Conservation (phyloP, 2,329 filamentous ascomycete species). For the Neonectria punicea region DNA sequence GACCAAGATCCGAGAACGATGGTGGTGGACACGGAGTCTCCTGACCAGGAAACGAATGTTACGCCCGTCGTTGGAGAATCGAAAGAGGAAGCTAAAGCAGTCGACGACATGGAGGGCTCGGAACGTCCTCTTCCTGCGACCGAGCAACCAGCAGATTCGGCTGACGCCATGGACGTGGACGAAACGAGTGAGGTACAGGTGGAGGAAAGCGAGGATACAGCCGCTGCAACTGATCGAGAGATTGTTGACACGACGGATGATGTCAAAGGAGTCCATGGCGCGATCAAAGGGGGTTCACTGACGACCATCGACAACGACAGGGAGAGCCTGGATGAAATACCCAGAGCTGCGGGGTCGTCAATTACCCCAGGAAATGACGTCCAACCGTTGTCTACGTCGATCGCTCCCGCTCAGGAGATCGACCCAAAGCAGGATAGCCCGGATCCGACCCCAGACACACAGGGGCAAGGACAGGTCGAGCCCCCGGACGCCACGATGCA, state of each 20-base stretch:
- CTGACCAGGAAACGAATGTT: slow-evolving; percentile 21
- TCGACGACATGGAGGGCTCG: neutral
- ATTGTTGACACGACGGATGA: slow-evolving; percentile 23
- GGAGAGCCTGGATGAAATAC: slow-evolving; percentile 15
- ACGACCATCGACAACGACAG: slow-evolving; percentile 10
- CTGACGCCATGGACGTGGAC: slow-evolving; percentile 40
- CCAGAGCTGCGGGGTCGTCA: slow-evolving; percentile 16
- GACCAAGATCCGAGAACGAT: slow-evolving; percentile 3
- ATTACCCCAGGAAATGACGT: slow-evolving; percentile 22
- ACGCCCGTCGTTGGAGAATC: slow-evolving; percentile 10
- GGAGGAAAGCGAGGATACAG: slow-evolving; percentile 6
- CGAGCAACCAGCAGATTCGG: slow-evolving; percentile 1
- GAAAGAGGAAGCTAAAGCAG: slow-evolving; percentile 10
- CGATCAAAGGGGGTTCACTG: slow-evolving; percentile 14
- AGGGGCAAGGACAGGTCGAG: slow-evolving; percentile 16
- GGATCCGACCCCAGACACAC: slow-evolving; percentile 12
- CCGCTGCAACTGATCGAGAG: slow-evolving; percentile 11
- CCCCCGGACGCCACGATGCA: slow-evolving; percentile 33
- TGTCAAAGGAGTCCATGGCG: slow-evolving; percentile 21
- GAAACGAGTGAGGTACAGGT: slow-evolving; percentile 7
- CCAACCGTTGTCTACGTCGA: slow-evolving; percentile 13
- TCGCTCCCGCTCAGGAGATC: slow-evolving; percentile 10
- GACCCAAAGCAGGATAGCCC: slow-evolving; percentile 7
- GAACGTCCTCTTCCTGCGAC: slow-evolving; percentile 5
- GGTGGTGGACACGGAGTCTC: slow-evolving; percentile 7